Conservation (phyloP, 208 protist genomes). For the Entamoeba dispar region DNA sequence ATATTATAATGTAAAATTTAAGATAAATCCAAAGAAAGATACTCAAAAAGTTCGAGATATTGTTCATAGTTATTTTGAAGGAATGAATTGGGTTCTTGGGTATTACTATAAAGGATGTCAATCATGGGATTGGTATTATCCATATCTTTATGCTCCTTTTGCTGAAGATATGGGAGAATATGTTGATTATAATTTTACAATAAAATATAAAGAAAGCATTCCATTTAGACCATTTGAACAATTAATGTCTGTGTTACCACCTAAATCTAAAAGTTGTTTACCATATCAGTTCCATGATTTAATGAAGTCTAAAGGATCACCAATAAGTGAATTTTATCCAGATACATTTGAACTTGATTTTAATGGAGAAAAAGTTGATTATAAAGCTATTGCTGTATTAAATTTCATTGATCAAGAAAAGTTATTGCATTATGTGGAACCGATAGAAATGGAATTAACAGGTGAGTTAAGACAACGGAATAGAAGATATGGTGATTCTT, state of each 20-base stretch:
- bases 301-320: slow-evolving; percentile 39
- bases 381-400: slow-evolving; percentile 51
- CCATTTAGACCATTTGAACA: slow-evolving; percentile 81
- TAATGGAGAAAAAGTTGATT: slow-evolving; percentile 71
- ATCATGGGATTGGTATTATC: slow-evolving; percentile 86
- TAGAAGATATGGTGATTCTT: neutral
- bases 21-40: neutral
- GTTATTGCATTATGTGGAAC: neutral
- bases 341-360: slow-evolving; percentile 74
- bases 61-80: slow-evolving; percentile 67
- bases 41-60: slow-evolving; percentile 27
- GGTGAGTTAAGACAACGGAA: neutral
- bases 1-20: slow-evolving; percentile 58
- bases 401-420: slow-evolving; percentile 56
- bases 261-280: slow-evolving; percentile 45
- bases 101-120: slow-evolving; percentile 91
- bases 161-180: slow-evolving; percentile 45
- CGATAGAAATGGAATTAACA: neutral
- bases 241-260: slow-evolving; percentile 77
- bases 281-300: slow-evolving; percentile 46
- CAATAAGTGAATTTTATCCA: slow-evolving; percentile 82
- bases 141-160: slow-evolving; percentile 91
- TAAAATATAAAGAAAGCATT: slow-evolving; percentile 17
- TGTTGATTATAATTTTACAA: neutral
- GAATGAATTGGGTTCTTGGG: slow-evolving; percentile 83